Evolutionary conservation across 805 yeast genomes (phyloP).

Genomic region (Lachancea lanzarotensis): DNA sequence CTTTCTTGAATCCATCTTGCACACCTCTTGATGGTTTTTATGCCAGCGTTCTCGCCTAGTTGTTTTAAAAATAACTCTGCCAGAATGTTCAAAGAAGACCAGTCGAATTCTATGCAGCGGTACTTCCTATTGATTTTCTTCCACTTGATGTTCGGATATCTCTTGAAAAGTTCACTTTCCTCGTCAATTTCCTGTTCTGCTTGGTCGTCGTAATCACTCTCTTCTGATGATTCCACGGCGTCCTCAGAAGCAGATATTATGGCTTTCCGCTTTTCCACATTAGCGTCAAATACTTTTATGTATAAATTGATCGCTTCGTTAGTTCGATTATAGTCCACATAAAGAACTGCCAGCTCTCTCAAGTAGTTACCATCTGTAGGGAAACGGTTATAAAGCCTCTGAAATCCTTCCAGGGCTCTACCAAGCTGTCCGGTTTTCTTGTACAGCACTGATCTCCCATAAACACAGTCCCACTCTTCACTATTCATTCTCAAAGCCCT

Average conservation of each 20-base stretch:
- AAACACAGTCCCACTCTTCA: slow-evolving; percentile 48
- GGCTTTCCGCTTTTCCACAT: slow-evolving; percentile 40
- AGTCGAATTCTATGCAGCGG: slow-evolving; percentile 56
- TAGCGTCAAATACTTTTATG: slow-evolving; percentile 53
- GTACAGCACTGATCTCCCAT: slow-evolving; percentile 61
- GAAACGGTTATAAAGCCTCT: slow-evolving; percentile 45
- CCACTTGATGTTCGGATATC: slow-evolving; percentile 20
- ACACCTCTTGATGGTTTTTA: slow-evolving; percentile 57
- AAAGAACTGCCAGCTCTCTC: slow-evolving; percentile 51
- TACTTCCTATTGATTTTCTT: slow-evolving; percentile 25
- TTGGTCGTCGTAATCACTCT: slow-evolving; percentile 10
- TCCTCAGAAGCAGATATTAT: slow-evolving; percentile 25
- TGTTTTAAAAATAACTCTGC: slow-evolving; percentile 66
- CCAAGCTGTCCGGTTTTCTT: slow-evolving; percentile 59
- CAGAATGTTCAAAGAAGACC: slow-evolving; percentile 83
- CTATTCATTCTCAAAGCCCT: slow-evolving; percentile 49
- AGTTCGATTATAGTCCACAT: slow-evolving; percentile 47
- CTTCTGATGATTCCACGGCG: slow-evolving; percentile 28
- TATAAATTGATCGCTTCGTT: slow-evolving; percentile 73
- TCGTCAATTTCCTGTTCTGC: slow-evolving; percentile 15
- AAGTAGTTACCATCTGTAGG: slow-evolving; percentile 58
- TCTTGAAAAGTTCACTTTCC: slow-evolving; percentile 21
- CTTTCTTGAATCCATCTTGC: slow-evolving; percentile 81
- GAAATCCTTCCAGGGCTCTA: slow-evolving; percentile 69
- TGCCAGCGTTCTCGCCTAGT: slow-evolving; percentile 50